A percentile compares a stretch with the other conserved stretches of the same genome.
These are phyloP conservation scores for Teratosphaeria viscida DNA, from an alignment of 2,329 filamentous ascomycete genomes.

Conservation along the genomic window DNA sequence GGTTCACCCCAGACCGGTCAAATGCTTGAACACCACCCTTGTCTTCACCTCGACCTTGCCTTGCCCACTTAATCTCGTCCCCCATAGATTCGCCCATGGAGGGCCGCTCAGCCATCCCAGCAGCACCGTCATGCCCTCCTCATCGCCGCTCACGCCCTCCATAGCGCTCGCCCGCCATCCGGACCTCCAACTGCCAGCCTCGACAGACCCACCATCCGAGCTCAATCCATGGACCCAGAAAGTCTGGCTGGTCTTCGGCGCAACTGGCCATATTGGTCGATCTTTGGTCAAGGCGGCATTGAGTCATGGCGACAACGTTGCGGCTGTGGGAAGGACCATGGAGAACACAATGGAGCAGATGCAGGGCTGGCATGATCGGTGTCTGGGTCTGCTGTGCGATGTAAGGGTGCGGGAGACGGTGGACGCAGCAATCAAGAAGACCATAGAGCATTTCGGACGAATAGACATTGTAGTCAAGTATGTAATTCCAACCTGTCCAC, in stretches of 20 bases:
- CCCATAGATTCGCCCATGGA: not conserved
- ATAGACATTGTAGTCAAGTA: slow-evolving; percentile 80
- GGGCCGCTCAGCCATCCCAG: not conserved
- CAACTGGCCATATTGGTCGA: slow-evolving; percentile 92
- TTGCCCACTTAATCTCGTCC: not conserved
- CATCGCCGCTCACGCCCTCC: not conserved
- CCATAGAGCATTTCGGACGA: slow-evolving; percentile 59
- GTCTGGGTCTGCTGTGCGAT: slow-evolving; percentile 76
- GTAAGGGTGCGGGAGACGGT: slow-evolving; percentile 76
- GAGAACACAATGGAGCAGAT: slow-evolving; percentile 66
- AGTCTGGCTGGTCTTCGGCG: slow-evolving; percentile 93
- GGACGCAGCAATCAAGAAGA: slow-evolving; percentile 55
- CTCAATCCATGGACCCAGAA: slow-evolving; percentile 58
- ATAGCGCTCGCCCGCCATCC: not conserved
- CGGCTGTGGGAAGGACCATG: slow-evolving; percentile 72
- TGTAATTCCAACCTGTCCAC: slow-evolving; percentile 4
- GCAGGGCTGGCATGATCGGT: slow-evolving; percentile 59
- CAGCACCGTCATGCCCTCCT: not conserved
- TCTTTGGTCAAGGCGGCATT: slow-evolving; percentile 70
- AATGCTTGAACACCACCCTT: not conserved
- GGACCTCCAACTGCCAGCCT: slow-evolving; percentile 52
- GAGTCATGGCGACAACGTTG: slow-evolving; percentile 54
- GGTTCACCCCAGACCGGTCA: not conserved
- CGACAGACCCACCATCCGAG: slow-evolving; percentile 72
- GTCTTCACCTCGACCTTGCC: not conserved